Evolutionary conservation across 2,329 filamentous ascomycete genomes (phyloP), one percentile per base, ranked within the genome.

Genomic region (Akanthomyces dipterigenus): DNA sequence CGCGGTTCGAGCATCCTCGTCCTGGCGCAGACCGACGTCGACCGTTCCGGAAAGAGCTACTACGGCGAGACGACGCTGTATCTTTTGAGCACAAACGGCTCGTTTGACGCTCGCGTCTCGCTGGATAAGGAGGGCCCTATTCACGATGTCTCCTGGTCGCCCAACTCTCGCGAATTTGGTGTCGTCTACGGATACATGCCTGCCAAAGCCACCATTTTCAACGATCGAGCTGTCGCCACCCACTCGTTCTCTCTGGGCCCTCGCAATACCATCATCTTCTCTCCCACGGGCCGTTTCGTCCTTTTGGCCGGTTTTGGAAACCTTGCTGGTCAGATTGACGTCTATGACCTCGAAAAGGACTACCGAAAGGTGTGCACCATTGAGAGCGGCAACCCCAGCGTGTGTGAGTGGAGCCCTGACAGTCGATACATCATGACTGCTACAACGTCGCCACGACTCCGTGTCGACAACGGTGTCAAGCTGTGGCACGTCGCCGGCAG

Each of bases 131-230:
- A 98, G 73, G 95, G 95, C 0, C 95, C 95, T 5, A 97, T 98
- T 69, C 93, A 98, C 75, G 95, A 99, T 72, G 93, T 99, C 48
- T 86, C 90, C n/a, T 99, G 95, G 95, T 97, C 92, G 50, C 93
- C 95, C 53, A 98, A 95, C 76, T 96, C 92, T 68, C 96, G 92
- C 78, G 93, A 98, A 76, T 99, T 99, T 71, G 93, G 92, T 71
- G 95, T 99, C 36, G 88, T 97, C 18, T 99, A 99, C 73, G 95
- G 95, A 64, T 98, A 91, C 76, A 98, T 97, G 92, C 95, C 95
- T n/a, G 91, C 95, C 61, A 98, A 98, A 82, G 95, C 93, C 3
- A 97, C 93, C 67, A 95, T 99, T 67, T 99, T 98, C 84, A 97
- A 97, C 75, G 85, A 89, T 69, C 88, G 91, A 65, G 95, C 90